Evolutionary conservation across 176 grass and related monocot species (phyloP).

Genomic region (Microstegium vimineum): DNA sequence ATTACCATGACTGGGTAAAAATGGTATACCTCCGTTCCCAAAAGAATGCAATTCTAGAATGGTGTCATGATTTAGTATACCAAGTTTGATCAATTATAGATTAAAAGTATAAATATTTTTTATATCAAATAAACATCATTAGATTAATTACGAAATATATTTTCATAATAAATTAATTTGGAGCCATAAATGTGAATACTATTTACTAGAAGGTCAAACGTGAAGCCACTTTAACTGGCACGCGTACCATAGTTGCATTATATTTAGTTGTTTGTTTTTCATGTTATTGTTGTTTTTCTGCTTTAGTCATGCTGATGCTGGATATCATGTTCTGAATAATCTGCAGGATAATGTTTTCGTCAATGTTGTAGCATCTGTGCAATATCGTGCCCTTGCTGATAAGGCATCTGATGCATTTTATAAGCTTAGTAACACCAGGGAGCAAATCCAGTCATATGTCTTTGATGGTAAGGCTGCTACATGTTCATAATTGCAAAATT

Average conservation of each 20-base stretch:
- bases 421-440: slow-evolving; percentile 75
- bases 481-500: slow-evolving; percentile 14
- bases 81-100: no score
- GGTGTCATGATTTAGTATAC: no score
- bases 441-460: slow-evolving; percentile 92
- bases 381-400: slow-evolving; percentile 69
- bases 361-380: slow-evolving; percentile 86
- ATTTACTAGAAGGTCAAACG: no score
- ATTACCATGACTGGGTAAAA: not conserved
- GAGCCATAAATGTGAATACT: no score
- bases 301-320: not conserved
- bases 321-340: slow-evolving; percentile 21
- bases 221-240: no score
- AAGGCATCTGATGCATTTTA: slow-evolving; percentile 90
- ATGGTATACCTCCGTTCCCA: no score
- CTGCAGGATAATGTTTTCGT: slow-evolving; percentile 94
- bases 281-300: not conserved
- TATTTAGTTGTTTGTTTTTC: not conserved
- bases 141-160: no score
- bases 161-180: no score
- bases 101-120: no score
- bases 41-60: no score
- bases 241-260: slow-evolving; percentile 13
- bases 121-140: no score
- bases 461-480: slow-evolving; percentile 65